Conservation (phyloP, 2,329 filamentous ascomycete genomes). For the Pseudopyrenochaeta lycopersici region DNA sequence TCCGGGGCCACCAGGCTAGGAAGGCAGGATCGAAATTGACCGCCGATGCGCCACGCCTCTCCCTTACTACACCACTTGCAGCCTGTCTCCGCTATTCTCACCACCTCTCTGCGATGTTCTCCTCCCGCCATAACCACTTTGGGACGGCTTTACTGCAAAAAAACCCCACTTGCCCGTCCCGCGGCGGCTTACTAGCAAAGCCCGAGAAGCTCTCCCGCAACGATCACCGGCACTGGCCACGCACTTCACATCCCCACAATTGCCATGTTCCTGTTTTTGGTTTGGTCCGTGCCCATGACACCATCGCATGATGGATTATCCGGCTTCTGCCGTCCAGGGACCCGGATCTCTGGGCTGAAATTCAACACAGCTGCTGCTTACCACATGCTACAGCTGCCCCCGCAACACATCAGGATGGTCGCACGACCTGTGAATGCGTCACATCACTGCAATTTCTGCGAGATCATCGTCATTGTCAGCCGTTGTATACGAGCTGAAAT, state of each 20-base stretch:
- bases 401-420: constrained; percentile 4
- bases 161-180: constrained; percentile 9
- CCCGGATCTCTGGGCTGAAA: constrained; percentile 12
- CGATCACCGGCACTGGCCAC: neutral
- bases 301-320: constrained; percentile 6
- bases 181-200: constrained; percentile 1
- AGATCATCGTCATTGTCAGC: constrained; percentile 10
- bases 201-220: constrained; percentile 1
- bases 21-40: too few species aligned
- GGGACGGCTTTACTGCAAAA: neutral
- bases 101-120: neutral
- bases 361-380: constrained; percentile 5
- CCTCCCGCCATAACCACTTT: neutral
- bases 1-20: too few species aligned
- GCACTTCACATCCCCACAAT: neutral
- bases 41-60: neutral
- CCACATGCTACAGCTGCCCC: constrained; percentile 5
- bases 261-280: neutral
- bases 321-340: constrained; percentile 29
- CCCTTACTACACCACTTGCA: too few species aligned
- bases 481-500: constrained; percentile 1
- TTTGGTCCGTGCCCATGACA: constrained; percentile 9
- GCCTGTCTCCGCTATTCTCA: too few species aligned
- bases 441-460: constrained; percentile 7
- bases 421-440: constrained; percentile 2